Percentiles rank a stretch among this genome's conserved stretches.
These are phyloP conservation scores for Dendrobium chrysotoxum DNA, from an alignment of 106 monocot species.

Conservation along the genomic window DNA sequence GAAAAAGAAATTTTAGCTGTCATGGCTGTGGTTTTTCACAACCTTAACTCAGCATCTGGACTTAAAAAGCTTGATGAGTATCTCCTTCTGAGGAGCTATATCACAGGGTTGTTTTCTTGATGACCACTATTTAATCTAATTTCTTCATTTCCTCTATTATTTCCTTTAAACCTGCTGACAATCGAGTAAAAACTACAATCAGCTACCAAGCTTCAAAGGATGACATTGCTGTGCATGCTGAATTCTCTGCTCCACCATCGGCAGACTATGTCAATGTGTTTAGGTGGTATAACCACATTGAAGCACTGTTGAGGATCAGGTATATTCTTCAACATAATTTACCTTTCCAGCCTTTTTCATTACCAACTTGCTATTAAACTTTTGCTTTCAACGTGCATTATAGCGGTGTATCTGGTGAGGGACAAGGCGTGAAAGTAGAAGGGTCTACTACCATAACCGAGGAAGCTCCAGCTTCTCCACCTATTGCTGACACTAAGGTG, in stretches of 20 bases:
- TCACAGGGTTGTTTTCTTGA: constrained; percentile 49
- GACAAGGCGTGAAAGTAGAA: constrained; percentile 57
- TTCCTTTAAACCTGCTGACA: not conserved
- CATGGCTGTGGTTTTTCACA: constrained; percentile 65
- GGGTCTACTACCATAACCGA: constrained; percentile 21
- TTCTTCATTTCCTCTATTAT: not conserved
- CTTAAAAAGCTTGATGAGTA: constrained; percentile 82
- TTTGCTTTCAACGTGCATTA: not conserved
- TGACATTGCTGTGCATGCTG: constrained; percentile 58
- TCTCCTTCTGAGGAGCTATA: constrained; percentile 85
- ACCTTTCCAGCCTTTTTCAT: not conserved
- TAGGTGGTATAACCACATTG: constrained; percentile 91
- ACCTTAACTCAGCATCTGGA: constrained; percentile 46
- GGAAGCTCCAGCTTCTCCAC: constrained; percentile 43
- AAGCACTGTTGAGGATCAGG: constrained; percentile 74
- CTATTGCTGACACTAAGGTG: constrained; percentile 72
- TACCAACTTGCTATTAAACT: not conserved
- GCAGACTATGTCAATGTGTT: constrained; percentile 52
- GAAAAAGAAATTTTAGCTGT: not conserved
- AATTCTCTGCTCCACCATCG: constrained; percentile 37
- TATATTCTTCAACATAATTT: constrained; percentile 4
- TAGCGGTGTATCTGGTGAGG: constrained; percentile 64
- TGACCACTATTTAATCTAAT: not conserved
- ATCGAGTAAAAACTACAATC: not conserved
- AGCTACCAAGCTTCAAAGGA: constrained; percentile 98